Conservation (phyloP, 176 grass and related monocot genomes). For the Oryza meridionalis region DNA sequence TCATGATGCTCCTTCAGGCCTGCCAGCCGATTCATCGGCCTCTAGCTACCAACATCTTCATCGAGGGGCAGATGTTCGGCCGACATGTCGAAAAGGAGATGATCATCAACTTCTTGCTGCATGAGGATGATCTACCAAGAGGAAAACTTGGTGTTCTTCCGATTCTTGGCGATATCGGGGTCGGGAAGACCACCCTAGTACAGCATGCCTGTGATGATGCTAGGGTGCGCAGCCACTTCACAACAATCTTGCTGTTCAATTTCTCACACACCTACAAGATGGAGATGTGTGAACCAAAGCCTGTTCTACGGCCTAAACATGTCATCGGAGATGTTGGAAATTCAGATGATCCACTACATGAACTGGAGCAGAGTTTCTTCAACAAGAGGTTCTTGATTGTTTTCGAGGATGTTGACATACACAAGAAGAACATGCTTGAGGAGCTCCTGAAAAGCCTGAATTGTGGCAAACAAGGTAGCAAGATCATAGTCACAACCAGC, state of each 20-base stretch:
- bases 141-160: not conserved
- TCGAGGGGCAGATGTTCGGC: constrained; percentile 40
- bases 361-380: not conserved
- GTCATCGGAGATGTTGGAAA: not conserved
- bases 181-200: constrained; percentile 37
- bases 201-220: constrained; percentile 18
- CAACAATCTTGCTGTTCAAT: not conserved
- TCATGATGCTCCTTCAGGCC: constrained; percentile 39
- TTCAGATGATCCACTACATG: not conserved
- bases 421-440: not conserved
- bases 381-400: constrained; percentile 28
- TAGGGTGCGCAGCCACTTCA: constrained; percentile 5
- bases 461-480: constrained; percentile 5
- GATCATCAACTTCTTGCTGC: constrained; percentile 42
- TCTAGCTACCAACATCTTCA: constrained; percentile 20
- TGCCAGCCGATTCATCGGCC: not conserved
- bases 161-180: not conserved
- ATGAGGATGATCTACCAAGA: accelerated
- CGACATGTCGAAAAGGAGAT: constrained; percentile 40
- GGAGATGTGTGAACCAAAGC: not conserved
- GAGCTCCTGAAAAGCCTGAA: not conserved
- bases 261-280: not conserved
- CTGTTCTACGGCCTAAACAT: not conserved
- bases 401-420: constrained; percentile 20
- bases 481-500: constrained; percentile 17